These are phyloP conservation scores for Myxozyma nipponensis DNA, from an alignment of 805 yeast species.

Conservation along the genomic window DNA sequence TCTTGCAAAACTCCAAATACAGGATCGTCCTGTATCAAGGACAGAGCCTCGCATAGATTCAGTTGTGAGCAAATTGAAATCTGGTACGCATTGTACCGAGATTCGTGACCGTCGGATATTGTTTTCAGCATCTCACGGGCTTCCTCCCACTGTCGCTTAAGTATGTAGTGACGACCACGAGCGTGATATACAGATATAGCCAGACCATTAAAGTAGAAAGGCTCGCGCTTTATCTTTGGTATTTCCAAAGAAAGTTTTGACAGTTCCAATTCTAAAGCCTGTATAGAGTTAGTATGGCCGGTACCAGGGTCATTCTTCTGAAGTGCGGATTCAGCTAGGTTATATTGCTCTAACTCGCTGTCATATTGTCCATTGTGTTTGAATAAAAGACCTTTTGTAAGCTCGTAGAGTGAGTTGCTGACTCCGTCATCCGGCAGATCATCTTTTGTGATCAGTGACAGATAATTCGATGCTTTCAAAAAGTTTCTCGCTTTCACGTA, in stretches of 20 bases:
- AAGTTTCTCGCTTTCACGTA: constrained; percentile 19
- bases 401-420: neutral
- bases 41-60: constrained; percentile 24
- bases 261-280: neutral
- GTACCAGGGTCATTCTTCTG: neutral
- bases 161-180: neutral
- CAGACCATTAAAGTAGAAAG: constrained; percentile 1
- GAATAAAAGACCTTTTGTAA: neutral
- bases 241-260: neutral
- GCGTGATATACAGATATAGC: constrained; percentile 2
- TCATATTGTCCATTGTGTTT: neutral
- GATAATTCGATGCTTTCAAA: constrained; percentile 3
- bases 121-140: constrained; percentile 4
- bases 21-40: constrained; percentile 42
- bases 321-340: neutral
- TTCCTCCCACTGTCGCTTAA: constrained; percentile 8
- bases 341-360: constrained; percentile 3
- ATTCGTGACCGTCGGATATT: neutral
- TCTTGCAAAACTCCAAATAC: constrained; percentile 48
- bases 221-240: neutral
- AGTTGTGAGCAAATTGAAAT: constrained; percentile 18
- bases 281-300: neutral
- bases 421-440: neutral
- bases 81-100: constrained; percentile 17
- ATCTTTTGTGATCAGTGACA: neutral